phyloP scores from a whole-genome alignment of 345 rosid genomes.

The Eucalyptus victrix region DNA sequence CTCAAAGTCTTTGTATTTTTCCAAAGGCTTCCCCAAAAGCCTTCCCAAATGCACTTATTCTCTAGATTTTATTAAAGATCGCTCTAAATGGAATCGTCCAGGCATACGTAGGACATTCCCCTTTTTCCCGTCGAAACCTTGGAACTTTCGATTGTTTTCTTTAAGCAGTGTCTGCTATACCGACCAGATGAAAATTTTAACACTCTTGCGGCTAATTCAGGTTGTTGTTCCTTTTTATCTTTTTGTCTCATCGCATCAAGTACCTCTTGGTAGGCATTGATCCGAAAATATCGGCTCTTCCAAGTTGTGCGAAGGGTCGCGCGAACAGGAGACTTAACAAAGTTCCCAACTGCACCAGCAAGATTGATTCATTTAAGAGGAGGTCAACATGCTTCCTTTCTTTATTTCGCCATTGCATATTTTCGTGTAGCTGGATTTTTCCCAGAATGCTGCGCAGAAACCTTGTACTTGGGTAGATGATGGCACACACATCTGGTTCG shows the following conservation, averaged over 20 bases:
- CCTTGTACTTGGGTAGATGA: no score
- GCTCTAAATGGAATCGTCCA: background rate
- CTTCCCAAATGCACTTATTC: no score
- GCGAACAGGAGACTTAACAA: background rate
- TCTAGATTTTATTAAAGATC: background rate
- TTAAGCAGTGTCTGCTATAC: background rate
- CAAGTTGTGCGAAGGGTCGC: background rate
- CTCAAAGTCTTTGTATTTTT: no score
- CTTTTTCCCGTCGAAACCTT: background rate
- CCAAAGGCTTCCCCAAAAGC: no score
- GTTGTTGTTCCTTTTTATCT: background rate
- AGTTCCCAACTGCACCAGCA: no score
- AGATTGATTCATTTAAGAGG: no score
- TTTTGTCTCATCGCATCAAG: background rate
- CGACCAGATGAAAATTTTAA: background rate
- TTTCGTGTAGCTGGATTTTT: no score
- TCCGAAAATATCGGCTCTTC: background rate
- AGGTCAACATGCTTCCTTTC: no score
- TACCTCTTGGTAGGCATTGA: background rate
- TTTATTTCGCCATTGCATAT: no score
- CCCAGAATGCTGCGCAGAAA: no score
- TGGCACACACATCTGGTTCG: no score
- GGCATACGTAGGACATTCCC: background rate
- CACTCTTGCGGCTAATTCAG: background rate
- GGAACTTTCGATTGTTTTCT: background rate